These are phyloP conservation scores for Lepraria neglecta DNA, from an alignment of 495 filamentous ascomycete genomes.

Conservation along the genomic window DNA sequence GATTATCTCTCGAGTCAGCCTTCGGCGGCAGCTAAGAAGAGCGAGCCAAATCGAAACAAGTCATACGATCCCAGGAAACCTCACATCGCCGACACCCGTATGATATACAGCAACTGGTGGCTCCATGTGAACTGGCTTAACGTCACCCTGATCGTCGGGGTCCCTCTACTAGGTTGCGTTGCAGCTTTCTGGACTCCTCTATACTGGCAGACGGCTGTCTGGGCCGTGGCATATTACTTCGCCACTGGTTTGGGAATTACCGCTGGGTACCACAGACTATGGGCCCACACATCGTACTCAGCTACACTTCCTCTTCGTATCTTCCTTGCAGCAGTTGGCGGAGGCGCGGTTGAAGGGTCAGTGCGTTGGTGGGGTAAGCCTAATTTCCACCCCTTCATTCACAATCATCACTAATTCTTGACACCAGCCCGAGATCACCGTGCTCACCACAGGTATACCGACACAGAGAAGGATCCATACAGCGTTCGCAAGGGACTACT, in stretches of 20 bases:
- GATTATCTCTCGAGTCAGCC: constrained; percentile 30
- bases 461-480: constrained; percentile 98
- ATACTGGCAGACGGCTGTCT: constrained; percentile 67
- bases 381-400: no score
- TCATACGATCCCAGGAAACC: constrained; percentile 46
- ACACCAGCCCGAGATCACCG: constrained; percentile 62
- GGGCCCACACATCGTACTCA: constrained; percentile 93
- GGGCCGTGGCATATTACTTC: constrained; percentile 74
- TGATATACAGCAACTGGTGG: constrained; percentile 86
- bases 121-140: constrained; percentile 97
- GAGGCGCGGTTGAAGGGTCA: constrained; percentile 92
- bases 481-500: constrained; percentile 73
- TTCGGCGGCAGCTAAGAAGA: constrained; percentile 28
- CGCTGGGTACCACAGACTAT: constrained; percentile 62
- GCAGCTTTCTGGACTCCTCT: constrained; percentile 78
- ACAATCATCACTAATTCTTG: no score
- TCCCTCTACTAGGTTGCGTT: constrained; percentile 72
- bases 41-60: constrained; percentile 30
- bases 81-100: constrained; percentile 55
- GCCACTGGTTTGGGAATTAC: constrained; percentile 27
- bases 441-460: constrained; percentile 97
- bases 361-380: constrained; percentile 86
- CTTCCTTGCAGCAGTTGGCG: constrained; percentile 86
- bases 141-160: constrained; percentile 75
- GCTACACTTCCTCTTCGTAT: constrained; percentile 82